Evolutionary conservation across 2,329 filamentous ascomycete species (phyloP), one percentile per base, ranked within the genome.

Genomic region (Xylaria hypoxylon): DNA sequence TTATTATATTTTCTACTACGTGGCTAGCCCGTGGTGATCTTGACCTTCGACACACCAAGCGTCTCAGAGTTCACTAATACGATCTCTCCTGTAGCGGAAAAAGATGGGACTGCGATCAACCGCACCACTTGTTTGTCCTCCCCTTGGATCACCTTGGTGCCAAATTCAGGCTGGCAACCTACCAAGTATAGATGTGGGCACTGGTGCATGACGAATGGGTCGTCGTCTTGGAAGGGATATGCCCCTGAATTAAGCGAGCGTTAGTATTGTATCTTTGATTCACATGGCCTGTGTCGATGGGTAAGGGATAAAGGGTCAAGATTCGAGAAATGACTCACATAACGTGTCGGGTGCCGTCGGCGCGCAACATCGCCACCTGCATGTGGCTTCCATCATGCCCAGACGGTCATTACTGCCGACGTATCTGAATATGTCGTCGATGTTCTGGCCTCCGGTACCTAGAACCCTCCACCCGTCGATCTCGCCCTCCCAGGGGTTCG

Each of bases 301-400:
- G 19, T n/a, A 17, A 19, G 19, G 40, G 31, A 4, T 28, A 28
- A 22, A 42, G 44, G 5, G 13, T 7, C 31, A 50, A 35, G 17
- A 17, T 33, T 55, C 1, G 31, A 33, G 42, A 28, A 59, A 44
- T 5, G 63, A 83, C 92, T 84, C 84, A 95, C 94, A 97, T 48
- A 99, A 78, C 0, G 96, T 99, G 79, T 99, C 96, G 0, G 96
- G 96, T 1, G 96, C 96, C 0, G 96, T 99, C 1, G 96, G 96
- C 5, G 96, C 96, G 71, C 89, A 89, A 76, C 93, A 92, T 68
- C 96, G 87, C 96, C 96, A 99, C 65, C 94, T 86, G 71, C 97
- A 89, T 88, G 97, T 96, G 64, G 90, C 90, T 79, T 98, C 96
- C 92, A 98, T 96, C 86, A 97, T 92, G 52, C 90, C 90, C 28